These are phyloP conservation scores for Saturnispora galanensis DNA, from an alignment of 805 yeast species.

Conservation along the genomic window DNA sequence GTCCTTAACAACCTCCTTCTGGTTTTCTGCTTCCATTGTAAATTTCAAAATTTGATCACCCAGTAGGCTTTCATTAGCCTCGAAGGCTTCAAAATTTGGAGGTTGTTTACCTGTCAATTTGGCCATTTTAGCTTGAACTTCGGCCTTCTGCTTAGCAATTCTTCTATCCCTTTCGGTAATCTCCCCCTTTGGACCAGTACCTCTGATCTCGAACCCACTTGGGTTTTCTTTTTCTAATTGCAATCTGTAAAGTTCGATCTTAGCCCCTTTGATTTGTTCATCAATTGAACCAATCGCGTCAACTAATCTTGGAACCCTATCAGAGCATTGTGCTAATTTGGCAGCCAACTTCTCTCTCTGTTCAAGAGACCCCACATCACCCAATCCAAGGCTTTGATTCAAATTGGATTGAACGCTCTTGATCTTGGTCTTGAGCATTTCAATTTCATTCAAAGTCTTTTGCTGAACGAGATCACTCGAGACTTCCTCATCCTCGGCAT, in stretches of 20 bases:
- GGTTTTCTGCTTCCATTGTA: constrained; percentile 44
- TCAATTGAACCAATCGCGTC: constrained; percentile 54
- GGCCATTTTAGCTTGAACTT: constrained; percentile 81
- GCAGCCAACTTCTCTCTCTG: constrained; percentile 43
- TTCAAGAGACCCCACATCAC: constrained; percentile 27
- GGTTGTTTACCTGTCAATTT: constrained; percentile 74
- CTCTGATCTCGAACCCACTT: constrained; percentile 51
- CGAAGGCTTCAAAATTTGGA: constrained; percentile 35
- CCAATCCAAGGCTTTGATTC: constrained; percentile 18
- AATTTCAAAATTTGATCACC: constrained; percentile 42
- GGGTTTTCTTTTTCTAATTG: constrained; percentile 56
- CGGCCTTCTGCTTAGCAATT: constrained; percentile 70
- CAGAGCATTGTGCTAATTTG: constrained; percentile 55
- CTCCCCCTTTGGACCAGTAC: constrained; percentile 81
- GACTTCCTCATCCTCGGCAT: constrained; percentile 49
- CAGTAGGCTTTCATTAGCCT: constrained; percentile 45
- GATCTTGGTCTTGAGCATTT: constrained; percentile 53
- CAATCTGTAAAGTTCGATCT: constrained; percentile 52
- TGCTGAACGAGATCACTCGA: constrained; percentile 21
- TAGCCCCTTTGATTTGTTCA: constrained; percentile 55
- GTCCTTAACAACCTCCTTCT: constrained; percentile 54
- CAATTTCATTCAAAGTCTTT: constrained; percentile 47
- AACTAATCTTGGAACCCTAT: constrained; percentile 63
- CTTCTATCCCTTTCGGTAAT: constrained; percentile 76
- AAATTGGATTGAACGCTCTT: constrained; percentile 34